Percentiles rank a stretch among this genome's conserved stretches.
These are phyloP conservation scores for Annulohypoxylon nitens DNA, from an alignment of 495 filamentous ascomycete species.

Conservation along the genomic window DNA sequence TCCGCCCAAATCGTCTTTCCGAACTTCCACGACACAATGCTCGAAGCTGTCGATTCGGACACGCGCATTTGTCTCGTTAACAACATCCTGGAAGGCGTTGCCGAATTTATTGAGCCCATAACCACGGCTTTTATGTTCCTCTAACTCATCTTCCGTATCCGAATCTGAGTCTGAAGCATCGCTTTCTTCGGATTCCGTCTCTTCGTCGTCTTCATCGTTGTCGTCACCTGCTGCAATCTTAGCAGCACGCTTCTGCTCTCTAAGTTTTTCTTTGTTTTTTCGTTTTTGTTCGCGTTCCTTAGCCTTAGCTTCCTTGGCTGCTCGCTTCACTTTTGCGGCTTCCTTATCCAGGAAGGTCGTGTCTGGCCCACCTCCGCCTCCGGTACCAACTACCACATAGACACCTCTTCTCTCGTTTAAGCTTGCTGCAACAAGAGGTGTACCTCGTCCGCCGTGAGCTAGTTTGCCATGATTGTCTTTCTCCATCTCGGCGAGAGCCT, in stretches of 20 bases:
- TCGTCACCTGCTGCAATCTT: conserved; percentile 63
- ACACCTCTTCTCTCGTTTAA: conserved; percentile 89
- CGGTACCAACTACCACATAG: conserved; percentile 90
- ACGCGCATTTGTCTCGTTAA: conserved; percentile 87
- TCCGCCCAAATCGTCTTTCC: conserved; percentile 91
- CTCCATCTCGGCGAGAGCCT: conserved; percentile 92
- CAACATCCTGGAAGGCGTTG: conserved; percentile 94
- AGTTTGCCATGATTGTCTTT: conserved; percentile 76
- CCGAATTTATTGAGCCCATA: conserved; percentile 89
- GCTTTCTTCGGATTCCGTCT: conserved; percentile 69
- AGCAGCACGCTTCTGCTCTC: conserved; percentile 69
- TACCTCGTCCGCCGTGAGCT: conserved; percentile 76
- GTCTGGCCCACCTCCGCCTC: conserved; percentile 80
- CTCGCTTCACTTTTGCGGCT: conserved; percentile 71
- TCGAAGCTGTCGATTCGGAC: conserved; percentile 97
- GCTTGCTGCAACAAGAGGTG: conserved; percentile 89
- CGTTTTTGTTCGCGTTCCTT: conserved; percentile 71
- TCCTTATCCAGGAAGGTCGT: conserved; percentile 71
- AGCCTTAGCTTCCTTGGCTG: conserved; percentile 69
- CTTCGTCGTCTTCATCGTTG: conserved; percentile 67
- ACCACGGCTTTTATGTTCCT: conserved; percentile 66
- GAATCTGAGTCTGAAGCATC: conserved; percentile 68
- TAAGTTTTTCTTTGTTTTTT: conserved; percentile 71
- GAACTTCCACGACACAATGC: conserved; percentile 95
- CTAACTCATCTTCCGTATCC: conserved; percentile 71